Base-by-base conservation (phyloP, 2,329 filamentous ascomycete species). In the Penicillium crustosum region DNA sequence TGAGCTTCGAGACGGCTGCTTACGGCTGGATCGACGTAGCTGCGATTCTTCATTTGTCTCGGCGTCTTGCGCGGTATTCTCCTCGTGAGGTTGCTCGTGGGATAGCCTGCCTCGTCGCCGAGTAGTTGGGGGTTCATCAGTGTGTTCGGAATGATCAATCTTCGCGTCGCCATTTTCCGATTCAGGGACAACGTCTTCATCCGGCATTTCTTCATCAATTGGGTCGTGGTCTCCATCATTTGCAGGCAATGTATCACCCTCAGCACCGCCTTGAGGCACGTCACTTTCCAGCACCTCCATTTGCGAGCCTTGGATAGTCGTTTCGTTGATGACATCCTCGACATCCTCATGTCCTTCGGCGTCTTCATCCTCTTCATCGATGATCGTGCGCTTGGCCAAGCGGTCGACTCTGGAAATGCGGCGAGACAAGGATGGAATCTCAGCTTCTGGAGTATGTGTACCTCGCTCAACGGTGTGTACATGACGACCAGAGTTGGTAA, bases 401-500 rank as follows among this genome's bases (percentile, higher is more conserved):
- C 78, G 75, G 65, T 73, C 66, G 25, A 70, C 73, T n/a, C 73
- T 68, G 6, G 68, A 66, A 36, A 63, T 63, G 12, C 64, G 66
- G n/a, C 65, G 70, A 33, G 58, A 60, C 6, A 57, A 59, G 31
- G 59, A 61, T 12, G 56, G 58, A 39, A 52, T 42, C 15, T 67
- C 63, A 31, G 72, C 70, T 58, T 83, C 79, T 4, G 83, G 80
- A 55, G 79, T 86, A 41, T 74, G 75, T 3, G 83, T 85, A 27
- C 80, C 82, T 62, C 79, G 75, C 59, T 83, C 78, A 10, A 85
- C 75, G 5, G 83, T 77, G 53, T 83, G 72, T 57, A 80, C 78
- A 68, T 87, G 83, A 58, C 77, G 81, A 19, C 85, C 85, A 8
- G 84, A 86, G 61, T 83, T 81, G 3, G 84, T 83, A 44, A 87